These are phyloP conservation scores for Moniliophthora roreri DNA, from an alignment of 1,284 basidiomycete species.

Conservation along the genomic window DNA sequence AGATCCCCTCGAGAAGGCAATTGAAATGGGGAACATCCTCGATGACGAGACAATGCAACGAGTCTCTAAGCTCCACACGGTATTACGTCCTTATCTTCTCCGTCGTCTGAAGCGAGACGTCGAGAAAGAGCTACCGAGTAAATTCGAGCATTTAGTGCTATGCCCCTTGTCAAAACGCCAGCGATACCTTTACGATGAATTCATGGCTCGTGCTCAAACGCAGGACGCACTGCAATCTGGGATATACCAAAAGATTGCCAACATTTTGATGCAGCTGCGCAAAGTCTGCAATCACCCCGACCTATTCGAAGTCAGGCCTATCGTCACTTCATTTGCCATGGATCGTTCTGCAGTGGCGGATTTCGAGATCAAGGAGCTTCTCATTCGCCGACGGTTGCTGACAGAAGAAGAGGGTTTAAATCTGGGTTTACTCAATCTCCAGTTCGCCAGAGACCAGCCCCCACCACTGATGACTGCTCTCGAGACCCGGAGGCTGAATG, in stretches of 20 bases:
- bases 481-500: slow-evolving; percentile 65
- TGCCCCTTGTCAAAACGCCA: slow-evolving; percentile 95
- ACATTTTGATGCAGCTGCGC: slow-evolving; percentile 95
- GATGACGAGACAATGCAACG: slow-evolving; percentile 88
- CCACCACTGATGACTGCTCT: slow-evolving; percentile 53
- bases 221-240: slow-evolving; percentile 85
- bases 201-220: slow-evolving; percentile 92
- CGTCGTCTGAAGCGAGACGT: slow-evolving; percentile 95
- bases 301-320: slow-evolving; percentile 92
- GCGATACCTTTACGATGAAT: slow-evolving; percentile 97
- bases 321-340: slow-evolving; percentile 92
- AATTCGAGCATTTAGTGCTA: slow-evolving; percentile 92
- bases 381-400: slow-evolving; percentile 75
- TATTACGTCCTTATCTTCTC: slow-evolving; percentile 92
- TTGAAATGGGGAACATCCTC: slow-evolving; percentile 79
- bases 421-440: slow-evolving; percentile 67
- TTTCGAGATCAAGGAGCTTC: slow-evolving; percentile 87
- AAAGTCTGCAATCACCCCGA: slow-evolving; percentile 97
- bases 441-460: slow-evolving; percentile 56
- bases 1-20: slow-evolving; percentile 94
- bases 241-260: slow-evolving; percentile 89
- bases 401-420: slow-evolving; percentile 51
- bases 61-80: slow-evolving; percentile 88
- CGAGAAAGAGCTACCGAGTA: slow-evolving; percentile 93
- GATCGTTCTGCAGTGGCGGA: slow-evolving; percentile 77